Evolutionary conservation across 306 rosid species (phyloP), one percentile per base, ranked within the genome.

Genomic region (Trifolium pratense): DNA sequence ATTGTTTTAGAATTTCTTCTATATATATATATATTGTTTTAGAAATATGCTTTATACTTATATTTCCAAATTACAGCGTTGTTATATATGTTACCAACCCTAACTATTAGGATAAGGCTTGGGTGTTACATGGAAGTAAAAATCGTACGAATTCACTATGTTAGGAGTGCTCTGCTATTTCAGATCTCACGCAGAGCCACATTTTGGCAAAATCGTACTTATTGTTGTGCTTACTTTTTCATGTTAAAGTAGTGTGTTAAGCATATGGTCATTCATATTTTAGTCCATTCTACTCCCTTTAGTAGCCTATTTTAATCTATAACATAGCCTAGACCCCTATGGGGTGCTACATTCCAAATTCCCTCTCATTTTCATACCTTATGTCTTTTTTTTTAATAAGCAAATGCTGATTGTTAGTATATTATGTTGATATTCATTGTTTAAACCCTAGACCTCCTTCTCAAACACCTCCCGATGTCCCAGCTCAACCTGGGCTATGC

Each of bases 261-360:
- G 43, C 67, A 39, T 8, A 10, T 37, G 36, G 56, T 39, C 29
- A 13, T 40, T n/a, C 34, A 11, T 59, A 26, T 53, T 39, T 66
- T 37, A 64, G 43, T 51, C 66, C 42, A 15, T 49, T 74, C 31
- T 25, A 75, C 58, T 56, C 7, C 31, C 32, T 62, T 29, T 64
- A 49, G 15, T 37, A 63, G 3, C 7, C 29, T 12, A 21, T 34
- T 48, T 73, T 45, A 31, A 17, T 73, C 61, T 62, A 60, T 25
- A 48, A 20, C 18, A 9, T 21, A 49, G 66, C 13, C 39, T 62
- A 62, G 51, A 62, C 10, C 62, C 25, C 26, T n/a, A 48, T 18
- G 65, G 20, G 13, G 20, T 49, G 26, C 29, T 21, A 16, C 40
- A 32, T 74, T 43, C 20, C 53, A 48, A 49, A 74, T 62, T 74